Evolutionary conservation across 1,284 basidiomycete genomes (phyloP).

Genomic region (Ceratobasidium sp.): DNA sequence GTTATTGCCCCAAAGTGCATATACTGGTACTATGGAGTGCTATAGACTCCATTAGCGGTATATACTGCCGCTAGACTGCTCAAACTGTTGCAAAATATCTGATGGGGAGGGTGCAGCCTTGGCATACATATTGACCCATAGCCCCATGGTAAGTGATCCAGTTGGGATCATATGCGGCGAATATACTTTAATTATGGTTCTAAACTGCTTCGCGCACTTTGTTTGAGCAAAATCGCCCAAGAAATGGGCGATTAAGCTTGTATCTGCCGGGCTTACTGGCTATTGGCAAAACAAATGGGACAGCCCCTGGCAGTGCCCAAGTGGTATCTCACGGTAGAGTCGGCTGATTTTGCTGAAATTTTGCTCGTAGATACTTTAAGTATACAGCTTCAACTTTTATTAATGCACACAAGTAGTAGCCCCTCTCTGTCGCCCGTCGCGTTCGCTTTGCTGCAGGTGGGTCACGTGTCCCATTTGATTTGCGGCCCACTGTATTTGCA

Average conservation of each 20-base stretch:
- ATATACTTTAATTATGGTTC: not conserved
- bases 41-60: not conserved
- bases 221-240: not conserved
- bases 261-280: not conserved
- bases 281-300: too few relatives aligned
- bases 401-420: not conserved
- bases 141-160: not conserved
- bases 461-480: constrained; percentile 19
- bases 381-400: not conserved
- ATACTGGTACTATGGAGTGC: not conserved
- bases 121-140: not conserved
- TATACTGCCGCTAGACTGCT: not conserved
- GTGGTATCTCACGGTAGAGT: not conserved
- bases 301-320: too few relatives aligned
- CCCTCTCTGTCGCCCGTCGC: not conserved
- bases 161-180: not conserved
- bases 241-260: not conserved
- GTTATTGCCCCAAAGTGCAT: not conserved
- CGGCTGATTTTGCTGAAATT: not conserved
- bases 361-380: not conserved
- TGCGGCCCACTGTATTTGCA: constrained; percentile 11
- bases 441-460: not conserved
- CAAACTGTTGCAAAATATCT: not conserved
- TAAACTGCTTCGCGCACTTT: not conserved
- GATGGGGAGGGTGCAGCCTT: not conserved